Base-by-base conservation (phyloP, 176 grass and related monocot genomes). In the Oryza coarctata region DNA sequence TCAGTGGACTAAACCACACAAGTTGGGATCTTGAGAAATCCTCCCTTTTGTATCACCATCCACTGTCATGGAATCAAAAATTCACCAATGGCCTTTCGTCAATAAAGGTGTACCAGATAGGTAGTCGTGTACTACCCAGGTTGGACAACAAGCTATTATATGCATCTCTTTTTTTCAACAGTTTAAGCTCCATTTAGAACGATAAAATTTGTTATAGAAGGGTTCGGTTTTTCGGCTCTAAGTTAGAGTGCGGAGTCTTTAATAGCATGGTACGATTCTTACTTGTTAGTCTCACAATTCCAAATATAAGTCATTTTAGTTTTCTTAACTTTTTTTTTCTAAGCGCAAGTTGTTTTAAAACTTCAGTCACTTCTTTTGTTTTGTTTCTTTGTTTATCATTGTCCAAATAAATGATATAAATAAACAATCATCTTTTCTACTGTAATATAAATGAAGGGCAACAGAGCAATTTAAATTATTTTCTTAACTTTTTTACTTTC, bases 11-110 rank as follows among this genome's bases (percentile, higher is more conserved):
- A 44, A 34, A 81, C 65, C 82, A 82, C 43, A 45, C 27, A 23
- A 72, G 66, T 35, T 30, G 79, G 66, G 83, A 88, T 80, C 76
- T 67, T 70, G 67, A 71, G 44, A 79, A 78, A 87, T 78, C 65
- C 32, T 14, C 2, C 41, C 26, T 87, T 77, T 82, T 71, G 30
- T 10, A 22, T 76, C 82, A 85, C 52, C 82, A 75, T 36, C 77
- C 76, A 84, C 82, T 63, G 70, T 68, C 70, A 18, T 12, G 12
- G 76, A 58, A 75, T 80, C 76, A 40, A 80, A 72, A 38, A 74
- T 76, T 85, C 64, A 25, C 50, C 70, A 49, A 62, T 80, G 70
- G 49, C 61, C 45, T 30, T 60, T n/a, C 20, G 70, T 84, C 87
- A 80, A 84, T 70, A 62, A 7, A 34, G 17, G 9, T 29, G 44